Evolutionary conservation across 345 rosid species (phyloP).

Genomic region (Euphorbia pulcherrima): DNA sequence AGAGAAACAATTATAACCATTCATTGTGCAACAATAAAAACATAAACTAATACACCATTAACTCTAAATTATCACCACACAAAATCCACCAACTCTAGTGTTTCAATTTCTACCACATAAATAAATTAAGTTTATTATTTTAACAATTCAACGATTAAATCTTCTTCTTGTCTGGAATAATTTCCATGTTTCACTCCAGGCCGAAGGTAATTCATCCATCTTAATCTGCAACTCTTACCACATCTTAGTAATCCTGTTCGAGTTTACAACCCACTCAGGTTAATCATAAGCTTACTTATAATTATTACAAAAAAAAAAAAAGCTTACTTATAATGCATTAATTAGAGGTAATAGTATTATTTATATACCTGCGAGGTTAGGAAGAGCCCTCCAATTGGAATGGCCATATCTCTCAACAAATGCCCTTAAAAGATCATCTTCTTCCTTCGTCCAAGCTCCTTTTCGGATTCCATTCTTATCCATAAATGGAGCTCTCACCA

Average conservation of each 20-base stretch:
- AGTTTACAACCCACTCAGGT: neutral
- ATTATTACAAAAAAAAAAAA: no score
- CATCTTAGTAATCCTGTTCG: slow-evolving; percentile 34
- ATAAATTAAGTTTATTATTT: no score
- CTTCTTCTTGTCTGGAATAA: slow-evolving; percentile 36
- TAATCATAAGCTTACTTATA: no score
- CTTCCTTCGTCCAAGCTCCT: slow-evolving; percentile 33
- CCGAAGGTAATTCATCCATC: no score
- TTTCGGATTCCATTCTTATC: slow-evolving; percentile 24
- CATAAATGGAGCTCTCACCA: slow-evolving; percentile 17
- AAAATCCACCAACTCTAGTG: no score
- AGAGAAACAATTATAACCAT: no score
- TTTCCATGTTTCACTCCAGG: slow-evolving; percentile 35
- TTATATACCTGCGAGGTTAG: slow-evolving; percentile 24
- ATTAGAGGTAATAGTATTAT: no score
- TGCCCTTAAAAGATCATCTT: slow-evolving; percentile 25
- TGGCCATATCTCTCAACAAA: slow-evolving; percentile 21
- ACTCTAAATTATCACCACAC: no score
- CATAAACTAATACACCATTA: no score
- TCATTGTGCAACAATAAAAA: no score
- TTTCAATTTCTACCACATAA: no score
- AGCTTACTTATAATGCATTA: no score
- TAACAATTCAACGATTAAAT: slow-evolving; percentile 24
- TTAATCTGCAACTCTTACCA: slow-evolving; percentile 43
- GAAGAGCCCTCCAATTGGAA: slow-evolving; percentile 24